Base-by-base conservation (phyloP, 2,329 filamentous ascomycete genomes). In the Aspergillus puulaauensis region DNA sequence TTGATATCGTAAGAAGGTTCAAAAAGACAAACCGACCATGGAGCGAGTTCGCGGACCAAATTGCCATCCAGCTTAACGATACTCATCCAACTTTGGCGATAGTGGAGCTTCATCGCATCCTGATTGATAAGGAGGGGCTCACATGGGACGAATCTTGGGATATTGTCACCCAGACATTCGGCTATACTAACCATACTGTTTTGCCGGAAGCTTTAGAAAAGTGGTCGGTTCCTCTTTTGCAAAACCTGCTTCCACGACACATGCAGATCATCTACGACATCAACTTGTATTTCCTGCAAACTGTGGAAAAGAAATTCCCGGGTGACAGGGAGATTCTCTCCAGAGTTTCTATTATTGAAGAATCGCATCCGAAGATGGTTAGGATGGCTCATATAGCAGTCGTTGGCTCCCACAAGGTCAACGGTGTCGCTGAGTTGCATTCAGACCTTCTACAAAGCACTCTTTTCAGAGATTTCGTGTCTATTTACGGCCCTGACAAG, bases 401-500 rank as follows among this genome's bases (percentile, higher is more conserved):
- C 71, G 92, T 99, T 68, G 95, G 95, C 48, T 98, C 95, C 37
- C 95, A 98, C 85, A 99, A 98, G 81, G 93, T 99, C 80, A 99
- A 99, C 67, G 95, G 95, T 74, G 95, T 99, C 37, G 95, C 95
- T 35, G 95, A 99, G 78, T 80, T 99, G 64, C 95, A 99, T 79
- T 99, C 95, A 0, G 95, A 99, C 72, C 82, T 99, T 58, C 96
- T 99, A 81, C 95, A 95, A 81, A 96, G 93, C 0, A 99, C 95
- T n/a, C 96, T 99, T 66, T 98, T 99, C 86, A 97, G 95, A 76
- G 95, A 99, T 75, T 99, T 99, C 76, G 93, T 99, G 59, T 84
- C 86, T 67, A 91, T 99, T 64, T 99, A 95, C 68, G 95, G 95
- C 3, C 89, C 89, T 0, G 95, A 99, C 82, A 97, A 97, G 76